Base-by-base conservation (phyloP, 1,284 basidiomycete species). In the Pascua guehoae region DNA sequence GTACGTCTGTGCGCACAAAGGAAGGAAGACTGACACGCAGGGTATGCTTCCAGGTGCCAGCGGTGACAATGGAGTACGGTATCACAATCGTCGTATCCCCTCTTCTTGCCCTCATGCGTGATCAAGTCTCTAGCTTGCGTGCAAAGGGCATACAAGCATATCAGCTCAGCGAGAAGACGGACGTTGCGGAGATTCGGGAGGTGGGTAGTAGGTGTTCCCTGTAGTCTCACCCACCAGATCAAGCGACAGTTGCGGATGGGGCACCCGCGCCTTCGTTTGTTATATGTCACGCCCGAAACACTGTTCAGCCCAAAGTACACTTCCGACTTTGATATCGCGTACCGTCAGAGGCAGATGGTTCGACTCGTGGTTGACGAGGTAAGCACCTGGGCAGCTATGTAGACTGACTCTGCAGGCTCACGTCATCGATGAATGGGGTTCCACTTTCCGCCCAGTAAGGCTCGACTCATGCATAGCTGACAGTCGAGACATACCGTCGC, bases 351-450 rank as follows among this genome's bases (percentile, higher is more conserved):
- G 12, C 80, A 84, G 57, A 75, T 93, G 10, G 85, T 84, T 53
- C 79, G 88, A 4, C 74, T 91, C 16, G 88, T 92, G 5, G 81
- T 91, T 2, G 89, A 93, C 62, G 90, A 94, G 81, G 88, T 86
- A 61, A 54, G 79, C 63, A 9, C 32, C 37, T 12, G 14, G 8
- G 16, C 17, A 5, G 37, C 10, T 41, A 42, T 15, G 15, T n/a
- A 24, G 44, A 24, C 56, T 58, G 50, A 62, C 37, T 41, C 24
- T 7, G 4, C 54, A 88, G 86, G 89, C 88, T 0, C 89, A 91
- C 71, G 91, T 89, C 61, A 89, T 92, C 55, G 88, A 87, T n/a
- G 89, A 90, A 80, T 91, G 89, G 89, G 89, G 89, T 0, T 86
- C 87, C 49, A 84, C 88, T 54, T 91, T 92, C 67, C 82, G 89